These are phyloP conservation scores for Ephemerocybe angulata DNA, from an alignment of 768 basidiomycete genomes.

Conservation along the genomic window DNA sequence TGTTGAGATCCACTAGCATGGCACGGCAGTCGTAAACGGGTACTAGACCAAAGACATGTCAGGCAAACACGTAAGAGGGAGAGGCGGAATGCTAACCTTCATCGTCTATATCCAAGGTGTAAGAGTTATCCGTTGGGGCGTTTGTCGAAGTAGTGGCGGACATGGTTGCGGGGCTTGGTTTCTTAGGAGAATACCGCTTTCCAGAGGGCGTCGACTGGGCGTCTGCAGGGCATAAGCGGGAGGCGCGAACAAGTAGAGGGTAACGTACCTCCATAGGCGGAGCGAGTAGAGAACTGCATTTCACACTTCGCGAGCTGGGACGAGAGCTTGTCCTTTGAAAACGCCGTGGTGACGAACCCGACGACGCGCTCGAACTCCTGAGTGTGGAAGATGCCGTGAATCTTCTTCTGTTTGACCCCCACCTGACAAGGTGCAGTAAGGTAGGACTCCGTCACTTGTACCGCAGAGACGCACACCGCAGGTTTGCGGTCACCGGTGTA, in stretches of 20 bases:
- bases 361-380: too few relatives aligned
- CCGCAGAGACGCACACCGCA: not conserved
- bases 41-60: not conserved
- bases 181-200: not conserved
- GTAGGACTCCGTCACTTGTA: not conserved
- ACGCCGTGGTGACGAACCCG: not conserved
- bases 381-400: not conserved
- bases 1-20: not conserved
- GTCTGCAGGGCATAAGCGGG: not conserved
- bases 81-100: not conserved
- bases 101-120: not conserved
- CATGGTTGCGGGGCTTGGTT: not conserved
- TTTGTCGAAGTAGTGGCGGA: not conserved
- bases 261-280: not conserved
- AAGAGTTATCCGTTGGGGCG: not conserved
- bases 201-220: not conserved
- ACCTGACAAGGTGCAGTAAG: not conserved
- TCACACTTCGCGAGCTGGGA: not conserved
- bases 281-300: not conserved
- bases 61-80: not conserved
- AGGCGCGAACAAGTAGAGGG: not conserved
- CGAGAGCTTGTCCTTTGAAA: not conserved
- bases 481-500: not conserved
- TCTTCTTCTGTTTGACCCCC: not conserved
- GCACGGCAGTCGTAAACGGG: conserved; percentile 4